These are phyloP conservation scores for Westerdykella aurantiaca DNA, from an alignment of 2,329 filamentous ascomycete species.

Conservation along the genomic window DNA sequence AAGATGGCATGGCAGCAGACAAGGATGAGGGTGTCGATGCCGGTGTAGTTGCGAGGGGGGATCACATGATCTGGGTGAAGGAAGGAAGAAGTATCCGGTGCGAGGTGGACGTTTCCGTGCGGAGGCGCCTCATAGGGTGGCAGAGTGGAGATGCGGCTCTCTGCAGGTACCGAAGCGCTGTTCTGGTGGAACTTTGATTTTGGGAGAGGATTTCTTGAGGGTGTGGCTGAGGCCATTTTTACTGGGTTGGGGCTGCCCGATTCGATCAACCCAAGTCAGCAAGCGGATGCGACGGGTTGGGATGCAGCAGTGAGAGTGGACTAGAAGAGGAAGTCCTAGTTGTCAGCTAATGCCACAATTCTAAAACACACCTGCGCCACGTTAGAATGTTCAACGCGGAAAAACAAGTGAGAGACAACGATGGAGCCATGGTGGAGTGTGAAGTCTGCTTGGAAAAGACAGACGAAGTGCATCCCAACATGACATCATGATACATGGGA, in stretches of 20 bases:
- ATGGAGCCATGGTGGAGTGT: too few species aligned
- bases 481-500: too few species aligned
- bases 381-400: not conserved
- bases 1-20: conserved; percentile 85
- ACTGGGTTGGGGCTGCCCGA: conserved; percentile 7
- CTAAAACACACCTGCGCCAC: too few species aligned
- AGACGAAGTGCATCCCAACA: too few species aligned
- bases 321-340: not conserved
- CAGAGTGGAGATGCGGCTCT: conserved; percentile 6
- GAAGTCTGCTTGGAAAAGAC: too few species aligned
- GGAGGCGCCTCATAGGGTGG: conserved; percentile 4
- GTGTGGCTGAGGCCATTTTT: conserved; percentile 28
- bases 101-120: conserved; percentile 1
- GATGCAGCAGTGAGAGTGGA: too few species aligned
- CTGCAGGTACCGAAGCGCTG: conserved; percentile 7
- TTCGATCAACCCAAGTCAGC: not conserved
- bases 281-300: not conserved
- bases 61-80: conserved; percentile 25
- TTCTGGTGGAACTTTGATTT: conserved; percentile 24
- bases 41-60: conserved; percentile 20
- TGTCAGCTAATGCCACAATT: not conserved
- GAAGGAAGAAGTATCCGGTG: conserved; percentile 13
- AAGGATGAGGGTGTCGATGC: conserved; percentile 56
- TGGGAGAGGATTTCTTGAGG: conserved; percentile 20
- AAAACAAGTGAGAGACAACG: too few species aligned